A percentile compares a stretch with the other conserved stretches of the same genome.
Conservation (phyloP, 768 basidiomycete species). For the Serendipita vermifera region DNA sequence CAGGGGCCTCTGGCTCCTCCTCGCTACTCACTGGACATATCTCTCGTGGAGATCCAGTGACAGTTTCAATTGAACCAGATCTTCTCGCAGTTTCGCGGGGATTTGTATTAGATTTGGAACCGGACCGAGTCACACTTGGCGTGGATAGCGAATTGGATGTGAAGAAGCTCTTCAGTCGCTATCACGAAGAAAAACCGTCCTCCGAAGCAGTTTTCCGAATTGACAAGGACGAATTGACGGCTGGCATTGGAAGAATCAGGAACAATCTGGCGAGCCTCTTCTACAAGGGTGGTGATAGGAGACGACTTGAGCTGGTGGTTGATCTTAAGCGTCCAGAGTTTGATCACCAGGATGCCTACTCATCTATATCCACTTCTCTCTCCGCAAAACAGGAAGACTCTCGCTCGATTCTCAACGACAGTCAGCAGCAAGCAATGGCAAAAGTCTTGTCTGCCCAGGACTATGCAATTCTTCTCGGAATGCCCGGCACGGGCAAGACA, state of each 20-base stretch:
- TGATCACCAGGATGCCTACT: conserved; percentile 23
- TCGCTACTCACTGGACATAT: conserved; percentile 69
- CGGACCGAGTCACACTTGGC: conserved; percentile 54
- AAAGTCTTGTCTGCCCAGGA: conserved; percentile 70
- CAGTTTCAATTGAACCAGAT: conserved; percentile 75
- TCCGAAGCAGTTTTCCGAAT: conserved; percentile 52
- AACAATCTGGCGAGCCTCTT: conserved; percentile 86
- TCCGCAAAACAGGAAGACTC: neutral
- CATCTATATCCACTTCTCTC: neutral
- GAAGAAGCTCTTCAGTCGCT: conserved; percentile 32
- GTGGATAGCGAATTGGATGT: conserved; percentile 67
- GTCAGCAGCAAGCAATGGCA: conserved; percentile 57
- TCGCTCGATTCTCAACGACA: conserved; percentile 43
- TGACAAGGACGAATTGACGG: conserved; percentile 84
- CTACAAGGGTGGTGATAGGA: conserved; percentile 59
- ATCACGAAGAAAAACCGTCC: conserved; percentile 19
- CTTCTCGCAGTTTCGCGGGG: conserved; percentile 77
- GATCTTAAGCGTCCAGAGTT: conserved; percentile 65
- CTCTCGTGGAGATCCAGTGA: conserved; percentile 66
- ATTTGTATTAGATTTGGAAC: conserved; percentile 60
- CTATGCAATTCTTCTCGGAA: conserved; percentile 86
- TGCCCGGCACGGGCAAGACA: conserved; percentile 98
- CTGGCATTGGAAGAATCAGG: conserved; percentile 77
- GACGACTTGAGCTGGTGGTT: conserved; percentile 62
- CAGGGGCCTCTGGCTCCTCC: conserved; percentile 13